These are phyloP conservation scores for Cladophialophora exuberans DNA, from an alignment of 2,329 filamentous ascomycete genomes.

Conservation along the genomic window DNA sequence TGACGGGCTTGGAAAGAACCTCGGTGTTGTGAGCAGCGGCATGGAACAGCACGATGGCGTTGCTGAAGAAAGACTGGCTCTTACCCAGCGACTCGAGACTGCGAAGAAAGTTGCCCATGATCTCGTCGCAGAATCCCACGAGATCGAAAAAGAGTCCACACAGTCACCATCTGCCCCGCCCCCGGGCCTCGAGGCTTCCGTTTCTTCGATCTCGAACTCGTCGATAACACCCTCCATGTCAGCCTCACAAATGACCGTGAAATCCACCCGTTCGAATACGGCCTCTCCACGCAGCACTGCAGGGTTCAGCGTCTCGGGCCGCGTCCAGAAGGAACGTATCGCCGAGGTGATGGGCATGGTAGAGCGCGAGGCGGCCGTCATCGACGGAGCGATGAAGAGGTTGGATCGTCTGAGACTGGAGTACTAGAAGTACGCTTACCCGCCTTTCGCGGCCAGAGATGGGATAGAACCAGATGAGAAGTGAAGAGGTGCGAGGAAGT, in stretches of 20 bases:
- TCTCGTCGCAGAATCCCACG: slow-evolving; percentile 43
- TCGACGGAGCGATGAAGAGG: slow-evolving; percentile 32
- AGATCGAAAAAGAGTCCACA: slow-evolving; percentile 35
- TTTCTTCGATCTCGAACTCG: slow-evolving; percentile 17
- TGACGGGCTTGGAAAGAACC: slow-evolving; percentile 41
- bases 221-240: slow-evolving; percentile 19
- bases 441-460: neutral
- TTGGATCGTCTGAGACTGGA: slow-evolving; percentile 29
- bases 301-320: slow-evolving; percentile 22
- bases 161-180: slow-evolving; percentile 13
- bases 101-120: slow-evolving; percentile 45
- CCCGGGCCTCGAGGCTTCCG: slow-evolving; percentile 7
- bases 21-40: slow-evolving; percentile 36
- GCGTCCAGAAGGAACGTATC: slow-evolving; percentile 50
- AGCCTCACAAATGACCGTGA: slow-evolving; percentile 30
- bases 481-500: neutral
- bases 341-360: slow-evolving; percentile 55
- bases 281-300: neutral
- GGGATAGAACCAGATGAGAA: neutral
- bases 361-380: slow-evolving; percentile 47
- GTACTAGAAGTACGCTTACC: slow-evolving; percentile 26
- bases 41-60: slow-evolving; percentile 11
- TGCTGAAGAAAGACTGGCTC: slow-evolving; percentile 30
- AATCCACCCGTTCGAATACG: slow-evolving; percentile 33
- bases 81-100: slow-evolving; percentile 44